Conservation (phyloP, 2,329 filamentous ascomycete species). For the Aspergillus proliferans region DNA sequence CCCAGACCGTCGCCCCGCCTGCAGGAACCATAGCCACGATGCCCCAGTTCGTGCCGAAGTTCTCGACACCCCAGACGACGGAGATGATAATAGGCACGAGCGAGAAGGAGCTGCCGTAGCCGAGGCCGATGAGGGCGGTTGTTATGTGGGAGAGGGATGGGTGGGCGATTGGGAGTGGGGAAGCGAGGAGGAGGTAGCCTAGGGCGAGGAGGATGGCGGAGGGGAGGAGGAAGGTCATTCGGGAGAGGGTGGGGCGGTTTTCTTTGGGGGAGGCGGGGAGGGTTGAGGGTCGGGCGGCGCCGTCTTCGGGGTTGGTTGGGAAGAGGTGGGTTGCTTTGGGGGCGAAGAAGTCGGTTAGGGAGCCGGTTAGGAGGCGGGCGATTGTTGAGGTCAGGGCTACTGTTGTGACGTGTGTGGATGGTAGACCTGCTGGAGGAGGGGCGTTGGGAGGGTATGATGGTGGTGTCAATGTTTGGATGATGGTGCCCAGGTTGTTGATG, state of each 20-base stretch:
- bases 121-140: constrained; percentile 76
- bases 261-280: constrained; percentile 22
- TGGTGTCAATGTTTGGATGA: constrained; percentile 77
- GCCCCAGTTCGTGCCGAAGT: constrained; percentile 97
- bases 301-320: constrained; percentile 42
- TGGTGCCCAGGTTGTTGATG: constrained; percentile 92
- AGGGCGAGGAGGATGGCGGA: constrained; percentile 68
- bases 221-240: constrained; percentile 70
- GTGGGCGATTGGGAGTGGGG: constrained; percentile 71
- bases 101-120: constrained; percentile 87
- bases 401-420: constrained; percentile 78
- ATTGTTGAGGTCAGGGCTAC: constrained; percentile 84
- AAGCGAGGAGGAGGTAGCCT: constrained; percentile 71
- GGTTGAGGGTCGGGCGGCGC: constrained; percentile 18
- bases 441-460: constrained; percentile 48
- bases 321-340: constrained; percentile 57
- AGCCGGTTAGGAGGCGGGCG: constrained; percentile 84
- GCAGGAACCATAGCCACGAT: constrained; percentile 91
- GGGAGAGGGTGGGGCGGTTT: constrained; percentile 58
- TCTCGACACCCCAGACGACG: constrained; percentile 98
- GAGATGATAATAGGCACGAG: constrained; percentile 86
- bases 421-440: constrained; percentile 56
- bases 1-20: constrained; percentile 81
- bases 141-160: constrained; percentile 78
- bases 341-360: constrained; percentile 80